Percentiles rank a stretch among this genome's conserved stretches.
Evolutionary conservation across 257 asterid species (phyloP).

Genomic region (Ehretia macrophylla): DNA sequence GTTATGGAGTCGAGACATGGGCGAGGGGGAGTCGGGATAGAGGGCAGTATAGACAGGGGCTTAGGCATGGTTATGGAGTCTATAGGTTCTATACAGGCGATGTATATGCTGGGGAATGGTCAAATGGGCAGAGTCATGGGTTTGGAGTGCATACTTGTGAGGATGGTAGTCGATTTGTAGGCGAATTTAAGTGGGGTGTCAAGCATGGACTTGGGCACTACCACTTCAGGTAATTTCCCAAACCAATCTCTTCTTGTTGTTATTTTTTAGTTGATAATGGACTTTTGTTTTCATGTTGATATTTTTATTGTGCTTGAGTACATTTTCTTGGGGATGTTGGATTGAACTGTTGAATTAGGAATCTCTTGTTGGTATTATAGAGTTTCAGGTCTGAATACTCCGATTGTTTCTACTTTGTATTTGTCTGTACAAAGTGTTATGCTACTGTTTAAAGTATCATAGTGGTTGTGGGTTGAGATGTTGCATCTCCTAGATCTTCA

Average conservation of each 20-base stretch:
- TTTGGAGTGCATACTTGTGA: constrained; percentile 87
- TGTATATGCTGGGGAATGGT: constrained; percentile 97
- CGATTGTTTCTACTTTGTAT: no score
- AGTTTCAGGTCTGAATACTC: no score
- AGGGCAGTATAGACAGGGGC: constrained; percentile 87
- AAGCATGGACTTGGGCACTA: constrained; percentile 92
- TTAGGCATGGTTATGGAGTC: constrained; percentile 88
- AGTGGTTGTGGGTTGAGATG: no score
- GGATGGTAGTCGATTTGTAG: constrained; percentile 82
- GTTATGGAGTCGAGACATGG: constrained; percentile 91
- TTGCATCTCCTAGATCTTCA: no score
- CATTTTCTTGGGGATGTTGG: no score
- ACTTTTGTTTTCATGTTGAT: not conserved
- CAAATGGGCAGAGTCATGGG: constrained; percentile 89
- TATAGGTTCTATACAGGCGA: constrained; percentile 89
- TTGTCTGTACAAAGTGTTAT: no score
- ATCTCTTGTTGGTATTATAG: no score
- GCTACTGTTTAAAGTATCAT: no score
- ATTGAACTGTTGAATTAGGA: no score
- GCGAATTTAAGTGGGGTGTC: constrained; percentile 88
- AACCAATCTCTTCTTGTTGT: constrained; percentile 2
- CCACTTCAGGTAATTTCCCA: constrained; percentile 65
- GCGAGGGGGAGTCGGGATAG: constrained; percentile 82
- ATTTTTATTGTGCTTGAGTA: not conserved
- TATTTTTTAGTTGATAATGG: not conserved